A percentile compares a stretch with the other conserved stretches of the same genome.
Evolutionary conservation across 768 basidiomycete genomes (phyloP).

Genomic region (Lepiota venenata): DNA sequence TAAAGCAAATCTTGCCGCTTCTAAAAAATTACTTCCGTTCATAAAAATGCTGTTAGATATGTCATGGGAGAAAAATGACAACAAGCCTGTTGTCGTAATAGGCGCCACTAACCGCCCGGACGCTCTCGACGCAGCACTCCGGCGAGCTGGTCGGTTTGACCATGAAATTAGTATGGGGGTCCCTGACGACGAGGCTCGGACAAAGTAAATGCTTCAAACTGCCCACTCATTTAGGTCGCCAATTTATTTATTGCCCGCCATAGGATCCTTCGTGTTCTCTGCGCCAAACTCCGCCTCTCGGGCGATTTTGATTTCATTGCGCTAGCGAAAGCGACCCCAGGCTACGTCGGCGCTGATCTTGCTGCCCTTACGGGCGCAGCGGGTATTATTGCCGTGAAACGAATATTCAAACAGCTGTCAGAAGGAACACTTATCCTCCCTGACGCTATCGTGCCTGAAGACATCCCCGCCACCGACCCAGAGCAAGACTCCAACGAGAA

Average conservation of each 20-base stretch:
- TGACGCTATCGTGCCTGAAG: conserved; percentile 23
- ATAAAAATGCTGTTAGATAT: conserved; percentile 61
- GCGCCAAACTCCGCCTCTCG: conserved; percentile 76
- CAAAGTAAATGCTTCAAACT: conserved; percentile 52
- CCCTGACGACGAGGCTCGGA: conserved; percentile 86
- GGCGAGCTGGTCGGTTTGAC: conserved; percentile 93
- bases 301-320: conserved; percentile 85
- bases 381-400: conserved; percentile 93
- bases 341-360: conserved; percentile 95
- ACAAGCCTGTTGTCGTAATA: conserved; percentile 91
- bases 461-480: conserved; percentile 8
- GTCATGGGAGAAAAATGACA: conserved; percentile 92
- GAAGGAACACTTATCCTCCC: conserved; percentile 62
- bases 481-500: conserved; percentile 25
- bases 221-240: neutral
- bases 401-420: conserved; percentile 83
- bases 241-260: neutral
- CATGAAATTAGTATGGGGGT: conserved; percentile 98
- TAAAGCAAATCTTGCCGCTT: neutral
- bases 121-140: conserved; percentile 88
- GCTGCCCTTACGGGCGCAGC: conserved; percentile 89
- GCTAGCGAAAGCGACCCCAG: conserved; percentile 92
- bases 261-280: conserved; percentile 88
- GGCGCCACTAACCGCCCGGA: conserved; percentile 97
- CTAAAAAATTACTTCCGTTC: neutral